Evolutionary conservation across 2,329 filamentous ascomycete genomes (phyloP), one percentile per base, ranked within the genome.

Genomic region (Nannizziopsis arthrosporioides): DNA sequence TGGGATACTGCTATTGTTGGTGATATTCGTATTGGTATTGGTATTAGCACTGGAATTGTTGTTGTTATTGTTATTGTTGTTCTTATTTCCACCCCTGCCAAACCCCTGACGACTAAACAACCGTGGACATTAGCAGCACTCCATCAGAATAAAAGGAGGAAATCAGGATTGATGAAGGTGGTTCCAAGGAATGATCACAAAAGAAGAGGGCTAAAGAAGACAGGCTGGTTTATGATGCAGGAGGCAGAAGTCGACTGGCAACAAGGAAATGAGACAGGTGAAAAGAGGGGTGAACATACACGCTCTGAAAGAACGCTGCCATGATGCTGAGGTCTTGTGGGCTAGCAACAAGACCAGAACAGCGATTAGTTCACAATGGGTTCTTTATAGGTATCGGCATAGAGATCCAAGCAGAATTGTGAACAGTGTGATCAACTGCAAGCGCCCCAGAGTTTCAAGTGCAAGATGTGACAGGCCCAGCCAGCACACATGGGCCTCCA

Each of bases 241-340:
- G 37, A 45, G 12, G 17, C 14, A 37, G 38, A 17, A 11, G 31
- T n/a, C 5, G 12, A 6, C 22, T 7, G 31, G n/a, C 19, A 10
- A 12, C 35, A 5, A 39, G 11, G 2, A 45, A 39, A 6, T 54
- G 51, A 56, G 55, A 56, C 53, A 57, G 56, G 59, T 48, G 56
- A 47, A 46, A 51, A 44, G 51, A 46, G 36, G 41, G 45, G 44
- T 42, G 22, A 42, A 69, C 68, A 62, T 70, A 73, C 70, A 72
- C 69, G 55, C 68, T 71, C 58, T 71, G 69, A 46, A 73, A 71
- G 57, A 72, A 72, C 42, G 65, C 70, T 44, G 69, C 65, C 70
- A 73, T 73, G 46, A 48, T 65, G 34, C 12, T 22, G 2, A 42
- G 30, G 11, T 27, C 17, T 12, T 12, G 34, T 15, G 4, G 3